Conservation (phyloP, 1,284 basidiomycete species). For the Pseudozyma tsukubaensis region DNA sequence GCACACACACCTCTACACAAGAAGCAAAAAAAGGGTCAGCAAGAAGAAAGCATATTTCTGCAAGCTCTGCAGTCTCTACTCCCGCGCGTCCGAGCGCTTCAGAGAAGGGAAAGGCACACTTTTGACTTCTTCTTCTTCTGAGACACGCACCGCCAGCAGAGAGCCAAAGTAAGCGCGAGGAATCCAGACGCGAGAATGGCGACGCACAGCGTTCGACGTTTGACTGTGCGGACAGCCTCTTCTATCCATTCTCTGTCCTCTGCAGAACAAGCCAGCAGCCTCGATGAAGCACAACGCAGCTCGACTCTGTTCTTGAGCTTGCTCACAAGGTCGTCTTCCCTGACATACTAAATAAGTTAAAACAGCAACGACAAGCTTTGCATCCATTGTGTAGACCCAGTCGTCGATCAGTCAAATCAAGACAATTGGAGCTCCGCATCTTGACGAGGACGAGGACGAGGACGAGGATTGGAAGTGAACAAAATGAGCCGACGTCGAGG, state of each 20-base stretch:
- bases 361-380: background rate
- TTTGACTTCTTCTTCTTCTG: background rate
- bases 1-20: background rate
- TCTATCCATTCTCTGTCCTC: no score
- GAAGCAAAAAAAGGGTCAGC: background rate
- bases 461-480: no score
- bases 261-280: no score
- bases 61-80: background rate
- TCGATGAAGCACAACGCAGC: no score
- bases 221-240: background rate
- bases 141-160: background rate
- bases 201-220: background rate
- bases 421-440: slow-evolving; percentile 3
- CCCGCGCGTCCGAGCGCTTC: slow-evolving; percentile 11
- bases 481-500: no score
- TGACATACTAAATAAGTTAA: no score
- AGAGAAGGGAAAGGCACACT: slow-evolving; percentile 1
- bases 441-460: background rate
- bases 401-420: background rate
- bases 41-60: slow-evolving; percentile 11
- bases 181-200: background rate
- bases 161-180: background rate
- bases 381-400: background rate
- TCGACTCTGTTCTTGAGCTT: no score
- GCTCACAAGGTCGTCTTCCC: no score